Evolutionary conservation across 371 early-diverging fungal species (phyloP).

Genomic region (Mortierella sp.): DNA sequence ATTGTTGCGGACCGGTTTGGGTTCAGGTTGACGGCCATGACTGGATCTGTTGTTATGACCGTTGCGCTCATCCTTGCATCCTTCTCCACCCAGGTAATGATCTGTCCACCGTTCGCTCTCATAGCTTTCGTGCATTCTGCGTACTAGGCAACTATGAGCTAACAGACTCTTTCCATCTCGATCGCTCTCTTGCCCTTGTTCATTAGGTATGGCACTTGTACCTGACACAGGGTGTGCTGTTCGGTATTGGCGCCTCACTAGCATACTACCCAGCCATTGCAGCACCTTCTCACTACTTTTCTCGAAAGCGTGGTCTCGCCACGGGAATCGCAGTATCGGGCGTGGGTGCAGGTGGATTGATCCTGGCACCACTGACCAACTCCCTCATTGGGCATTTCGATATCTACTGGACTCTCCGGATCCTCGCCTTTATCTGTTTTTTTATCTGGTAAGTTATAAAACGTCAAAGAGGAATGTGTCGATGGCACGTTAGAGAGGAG

Average conservation of each 20-base stretch:
- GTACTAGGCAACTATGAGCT: neutral
- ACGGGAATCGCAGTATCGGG: constrained; percentile 76
- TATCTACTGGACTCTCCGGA: constrained; percentile 45
- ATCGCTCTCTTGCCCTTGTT: neutral
- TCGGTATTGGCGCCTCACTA: constrained; percentile 75
- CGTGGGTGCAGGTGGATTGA: constrained; percentile 73
- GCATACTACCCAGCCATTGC: constrained; percentile 67
- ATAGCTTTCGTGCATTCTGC: neutral
- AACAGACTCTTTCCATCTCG: neutral
- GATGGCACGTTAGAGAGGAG: neutral
- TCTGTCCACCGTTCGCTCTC: neutral
- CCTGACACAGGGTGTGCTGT: constrained; percentile 60
- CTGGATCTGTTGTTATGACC: constrained; percentile 39
- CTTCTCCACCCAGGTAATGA: constrained; percentile 39
- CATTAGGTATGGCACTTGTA: constrained; percentile 50
- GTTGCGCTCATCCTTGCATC: constrained; percentile 43
- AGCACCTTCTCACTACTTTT: constrained; percentile 72
- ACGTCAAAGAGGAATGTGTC: neutral
- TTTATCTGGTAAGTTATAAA: constrained; percentile 38
- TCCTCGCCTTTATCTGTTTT: constrained; percentile 42
- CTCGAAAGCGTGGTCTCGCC: constrained; percentile 69
- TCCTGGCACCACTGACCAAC: constrained; percentile 50
- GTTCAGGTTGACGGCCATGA: constrained; percentile 33
- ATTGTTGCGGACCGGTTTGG: constrained; percentile 55
- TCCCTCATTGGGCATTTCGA: constrained; percentile 44